phyloP scores from a whole-genome alignment of 2,329 filamentous ascomycete species.

The Pseudopithomyces chartarum region DNA sequence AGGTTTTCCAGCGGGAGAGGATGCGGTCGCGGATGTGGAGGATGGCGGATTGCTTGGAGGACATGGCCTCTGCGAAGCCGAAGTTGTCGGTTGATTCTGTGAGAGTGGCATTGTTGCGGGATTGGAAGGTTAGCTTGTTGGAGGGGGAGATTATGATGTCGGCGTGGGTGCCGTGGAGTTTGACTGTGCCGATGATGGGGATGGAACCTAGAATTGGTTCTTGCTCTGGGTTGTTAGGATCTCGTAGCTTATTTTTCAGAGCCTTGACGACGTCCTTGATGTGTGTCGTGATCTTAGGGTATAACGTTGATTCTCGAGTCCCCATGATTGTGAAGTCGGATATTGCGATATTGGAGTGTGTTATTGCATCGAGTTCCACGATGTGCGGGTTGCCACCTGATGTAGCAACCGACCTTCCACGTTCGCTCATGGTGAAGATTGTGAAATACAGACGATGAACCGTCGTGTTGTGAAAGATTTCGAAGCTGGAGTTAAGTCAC shows the following conservation, averaged over 20 bases:
- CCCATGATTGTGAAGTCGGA: conserved; percentile 11
- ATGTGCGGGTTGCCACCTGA: background rate
- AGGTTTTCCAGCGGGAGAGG: conserved; percentile 20
- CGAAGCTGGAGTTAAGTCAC: too few species aligned
- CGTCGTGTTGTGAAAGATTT: too few species aligned
- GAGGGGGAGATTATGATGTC: conserved; percentile 33
- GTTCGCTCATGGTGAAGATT: background rate
- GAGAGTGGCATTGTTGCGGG: conserved; percentile 26
- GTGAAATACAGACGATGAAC: background rate
- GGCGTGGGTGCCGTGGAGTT: conserved; percentile 41
- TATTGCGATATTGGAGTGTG: background rate
- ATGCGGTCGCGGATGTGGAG: conserved; percentile 25
- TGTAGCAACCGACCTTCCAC: background rate
- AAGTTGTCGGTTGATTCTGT: conserved; percentile 22
- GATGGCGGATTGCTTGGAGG: conserved; percentile 13
- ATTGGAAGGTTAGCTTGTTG: conserved; percentile 29
- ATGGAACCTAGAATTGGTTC: conserved; percentile 15
- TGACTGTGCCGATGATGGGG: conserved; percentile 34
- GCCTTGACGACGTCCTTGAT: conserved; percentile 25
- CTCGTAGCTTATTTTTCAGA: conserved; percentile 14
- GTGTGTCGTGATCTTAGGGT: conserved; percentile 37
- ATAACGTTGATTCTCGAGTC: conserved; percentile 23
- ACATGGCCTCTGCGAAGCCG: conserved; percentile 31
- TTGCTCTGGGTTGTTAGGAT: conserved; percentile 9
- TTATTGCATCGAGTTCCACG: background rate